Evolutionary conservation across 306 rosid species (phyloP), one percentile per base, ranked within the genome.

Genomic region (Quercus suber): DNA sequence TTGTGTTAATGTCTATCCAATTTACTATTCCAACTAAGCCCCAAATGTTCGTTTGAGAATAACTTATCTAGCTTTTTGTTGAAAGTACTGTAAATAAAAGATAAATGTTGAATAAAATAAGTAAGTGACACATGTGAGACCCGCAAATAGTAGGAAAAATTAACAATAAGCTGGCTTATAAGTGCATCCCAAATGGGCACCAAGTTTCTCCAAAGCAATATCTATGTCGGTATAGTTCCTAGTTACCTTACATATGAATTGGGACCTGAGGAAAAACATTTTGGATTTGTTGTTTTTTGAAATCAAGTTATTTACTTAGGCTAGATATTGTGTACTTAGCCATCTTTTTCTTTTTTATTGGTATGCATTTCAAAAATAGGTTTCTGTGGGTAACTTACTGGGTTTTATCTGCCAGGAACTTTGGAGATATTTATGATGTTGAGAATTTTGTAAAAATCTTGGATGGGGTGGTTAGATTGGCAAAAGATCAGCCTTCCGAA

Each of bases 351-450:
- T 30, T 64, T 21, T 59, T 59, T 25, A 5, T 14, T 64, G 5
- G 11, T 2, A 43, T 10, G 13, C 51, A 43, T 8, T 60, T 33
- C 18, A 65, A 67, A 33, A 14, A 61, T 67, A 67, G 3, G 15
- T 31, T 67, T 67, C 19, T 21, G 27, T n/a, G 5, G 19, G 23
- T 33, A 8, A 19, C 19, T 31, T 28, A 3, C 27, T 19, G 4
- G 23, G 15, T 33, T 31, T 33, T 67, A 31, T 70, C 56, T 79
- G 64, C 10, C 93, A 95, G 98, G 97, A 90, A 82, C 79, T 93
- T 95, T 75, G 96, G 82, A 80, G 99, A 93, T 75, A 89, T 95
- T 61, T 95, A 95, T 80, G 94, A 93, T 75, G 84, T 84, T 4
- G 91, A 89, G 31, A 86, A 77, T 75, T 95, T 93, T 88, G 81